Percentiles rank a stretch among this genome's conserved stretches.
phyloP scores from a whole-genome alignment of 352 stramenopile genomes.

The Phytophthora sansomeana region DNA sequence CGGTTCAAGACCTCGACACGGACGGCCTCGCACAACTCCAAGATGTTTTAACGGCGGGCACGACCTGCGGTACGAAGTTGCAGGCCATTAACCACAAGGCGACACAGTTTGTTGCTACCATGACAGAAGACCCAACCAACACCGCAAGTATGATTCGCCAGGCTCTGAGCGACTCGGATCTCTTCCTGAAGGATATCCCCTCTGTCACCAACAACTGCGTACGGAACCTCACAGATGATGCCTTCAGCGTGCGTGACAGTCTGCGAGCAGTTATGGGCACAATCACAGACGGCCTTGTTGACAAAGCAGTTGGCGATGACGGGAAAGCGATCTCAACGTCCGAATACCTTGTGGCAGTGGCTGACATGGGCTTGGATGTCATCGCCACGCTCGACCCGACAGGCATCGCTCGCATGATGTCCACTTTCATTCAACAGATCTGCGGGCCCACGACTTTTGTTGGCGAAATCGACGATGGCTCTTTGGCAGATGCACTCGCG shows the following conservation, averaged over 20 bases:
- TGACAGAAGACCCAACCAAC: conserved; percentile 30
- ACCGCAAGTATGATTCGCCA: conserved; percentile 46
- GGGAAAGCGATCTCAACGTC: conserved; percentile 37
- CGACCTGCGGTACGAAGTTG: conserved; percentile 48
- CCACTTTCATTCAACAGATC: conserved; percentile 63
- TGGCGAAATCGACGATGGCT: conserved; percentile 58
- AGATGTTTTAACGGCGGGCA: conserved; percentile 36
- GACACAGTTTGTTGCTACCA: conserved; percentile 44
- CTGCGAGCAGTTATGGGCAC: conserved; percentile 54
- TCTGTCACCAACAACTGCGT: conserved; percentile 48
- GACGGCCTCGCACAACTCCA: conserved; percentile 36
- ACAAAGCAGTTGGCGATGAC: conserved; percentile 22
- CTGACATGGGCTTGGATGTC: conserved; percentile 49
- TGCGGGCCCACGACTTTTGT: conserved; percentile 57
- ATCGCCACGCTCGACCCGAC: conserved; percentile 59
- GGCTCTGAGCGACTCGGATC: conserved; percentile 44
- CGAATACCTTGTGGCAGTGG: conserved; percentile 46
- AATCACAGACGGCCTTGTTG: conserved; percentile 52
- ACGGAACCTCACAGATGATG: conserved; percentile 37
- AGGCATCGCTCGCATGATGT: conserved; percentile 49
- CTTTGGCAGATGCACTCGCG: conserved; percentile 42
- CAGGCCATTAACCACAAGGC: conserved; percentile 52
- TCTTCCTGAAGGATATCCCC: conserved; percentile 64
- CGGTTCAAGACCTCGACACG: conserved; percentile 34
- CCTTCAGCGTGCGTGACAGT: conserved; percentile 47